Percentiles rank a stretch among this genome's conserved stretches.
Conservation (phyloP, 371 early-diverging fungal species). For the Mortierella sp. region DNA sequence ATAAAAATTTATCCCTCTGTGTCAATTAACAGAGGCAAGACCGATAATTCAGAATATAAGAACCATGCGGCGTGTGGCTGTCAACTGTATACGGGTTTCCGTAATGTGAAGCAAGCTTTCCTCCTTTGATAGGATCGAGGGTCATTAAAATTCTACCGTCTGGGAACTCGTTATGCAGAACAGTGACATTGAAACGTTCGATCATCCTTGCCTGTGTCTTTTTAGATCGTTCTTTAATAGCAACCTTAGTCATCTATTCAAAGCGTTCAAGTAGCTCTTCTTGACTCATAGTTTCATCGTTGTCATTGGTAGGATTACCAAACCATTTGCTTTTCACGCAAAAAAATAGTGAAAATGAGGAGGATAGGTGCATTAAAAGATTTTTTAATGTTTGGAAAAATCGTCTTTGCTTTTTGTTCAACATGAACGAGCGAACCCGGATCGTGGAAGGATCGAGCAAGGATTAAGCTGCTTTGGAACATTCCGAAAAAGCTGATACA, state of each 20-base stretch:
- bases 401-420: too few relatives aligned
- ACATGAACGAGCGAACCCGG: too few relatives aligned
- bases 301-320: neutral
- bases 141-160: conserved; percentile 25
- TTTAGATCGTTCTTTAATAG: conserved; percentile 10
- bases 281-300: neutral
- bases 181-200: conserved; percentile 20
- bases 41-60: too few relatives aligned
- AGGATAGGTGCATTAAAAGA: too few relatives aligned
- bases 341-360: conserved; percentile 8
- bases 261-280: neutral
- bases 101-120: neutral
- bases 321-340: conserved; percentile 7
- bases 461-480: too few relatives aligned
- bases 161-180: conserved; percentile 18
- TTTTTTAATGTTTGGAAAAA: too few relatives aligned
- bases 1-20: too few relatives aligned
- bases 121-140: conserved; percentile 14
- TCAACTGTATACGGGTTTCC: conserved; percentile 11
- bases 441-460: too few relatives aligned
- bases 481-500: too few relatives aligned
- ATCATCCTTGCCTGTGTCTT: conserved; percentile 20
- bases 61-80: too few relatives aligned
- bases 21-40: too few relatives aligned
- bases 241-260: conserved; percentile 26